phyloP scores from a whole-genome alignment of 768 basidiomycete genomes.

The Boletus insuetus region DNA sequence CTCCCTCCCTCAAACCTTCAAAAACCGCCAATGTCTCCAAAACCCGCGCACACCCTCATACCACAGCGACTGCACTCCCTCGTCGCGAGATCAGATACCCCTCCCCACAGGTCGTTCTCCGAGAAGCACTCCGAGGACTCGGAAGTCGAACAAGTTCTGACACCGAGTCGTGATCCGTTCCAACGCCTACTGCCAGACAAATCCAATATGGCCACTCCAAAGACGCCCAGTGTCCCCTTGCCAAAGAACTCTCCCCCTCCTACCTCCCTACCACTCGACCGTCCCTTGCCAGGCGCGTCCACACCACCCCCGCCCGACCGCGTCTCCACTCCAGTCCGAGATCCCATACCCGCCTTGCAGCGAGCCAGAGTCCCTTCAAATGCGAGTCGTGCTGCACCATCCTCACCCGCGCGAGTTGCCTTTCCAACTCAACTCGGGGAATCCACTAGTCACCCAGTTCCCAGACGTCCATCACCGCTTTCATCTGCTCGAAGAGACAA shows the following conservation, averaged over 20 bases:
- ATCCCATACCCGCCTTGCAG: slow-evolving; percentile 13
- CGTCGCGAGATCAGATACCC: slow-evolving; percentile 28
- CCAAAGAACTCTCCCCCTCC: not conserved
- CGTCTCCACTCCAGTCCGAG: slow-evolving; percentile 15
- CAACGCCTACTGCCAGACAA: slow-evolving; percentile 27
- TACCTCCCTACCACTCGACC: slow-evolving; percentile 2
- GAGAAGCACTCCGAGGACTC: slow-evolving; percentile 6
- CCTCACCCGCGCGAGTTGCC: slow-evolving; percentile 8
- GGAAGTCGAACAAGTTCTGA: slow-evolving; percentile 1
- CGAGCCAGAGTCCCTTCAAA: slow-evolving; percentile 24
- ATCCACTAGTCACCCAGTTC: slow-evolving; percentile 1
- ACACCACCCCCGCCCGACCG: slow-evolving; percentile 13
- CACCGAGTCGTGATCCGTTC: slow-evolving; percentile 25
- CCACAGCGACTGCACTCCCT: slow-evolving; percentile 50
- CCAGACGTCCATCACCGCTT: slow-evolving; percentile 13
- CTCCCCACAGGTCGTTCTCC: slow-evolving; percentile 3
- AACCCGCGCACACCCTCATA: slow-evolving; percentile 43
- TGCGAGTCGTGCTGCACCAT: not conserved
- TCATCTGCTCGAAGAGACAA: slow-evolving; percentile 18
- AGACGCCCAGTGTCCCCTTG: slow-evolving; percentile 4
- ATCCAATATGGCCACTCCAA: slow-evolving; percentile 7
- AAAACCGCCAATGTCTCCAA: slow-evolving; percentile 37
- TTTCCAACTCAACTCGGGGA: slow-evolving; percentile 16
- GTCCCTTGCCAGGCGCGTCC: not conserved
- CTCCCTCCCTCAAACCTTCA: slow-evolving; percentile 30